These are phyloP conservation scores for Thelephora aurantiotincta DNA, from an alignment of 768 basidiomycete species.

Conservation along the genomic window DNA sequence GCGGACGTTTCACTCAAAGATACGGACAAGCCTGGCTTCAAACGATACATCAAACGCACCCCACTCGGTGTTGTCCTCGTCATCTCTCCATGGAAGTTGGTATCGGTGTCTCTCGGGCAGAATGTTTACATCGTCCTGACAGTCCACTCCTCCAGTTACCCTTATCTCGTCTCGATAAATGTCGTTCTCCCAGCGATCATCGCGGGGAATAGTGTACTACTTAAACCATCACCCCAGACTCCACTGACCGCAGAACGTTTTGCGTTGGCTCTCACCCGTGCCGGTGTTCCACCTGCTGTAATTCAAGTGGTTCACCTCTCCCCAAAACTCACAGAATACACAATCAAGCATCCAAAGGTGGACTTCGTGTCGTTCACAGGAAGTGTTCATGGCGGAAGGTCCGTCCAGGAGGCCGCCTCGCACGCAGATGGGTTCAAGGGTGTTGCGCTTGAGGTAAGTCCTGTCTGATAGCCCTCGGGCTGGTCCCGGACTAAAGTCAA, in stretches of 20 bases:
- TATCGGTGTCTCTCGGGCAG: background rate
- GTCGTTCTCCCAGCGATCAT: constrained; percentile 84
- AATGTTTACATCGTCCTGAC: background rate
- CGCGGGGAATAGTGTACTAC: constrained; percentile 78
- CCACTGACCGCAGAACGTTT: constrained; percentile 81
- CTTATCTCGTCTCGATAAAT: constrained; percentile 84
- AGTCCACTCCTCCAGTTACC: constrained; percentile 38
- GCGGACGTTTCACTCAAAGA: constrained; percentile 61
- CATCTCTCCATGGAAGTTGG: constrained; percentile 88
- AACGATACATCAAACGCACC: constrained; percentile 66
- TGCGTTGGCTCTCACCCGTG: constrained; percentile 46
- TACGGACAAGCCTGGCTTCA: constrained; percentile 74
- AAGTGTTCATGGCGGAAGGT: constrained; percentile 61
- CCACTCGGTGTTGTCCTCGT: constrained; percentile 83
- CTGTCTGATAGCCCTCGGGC: background rate
- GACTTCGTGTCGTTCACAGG: constrained; percentile 90
- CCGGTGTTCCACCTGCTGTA: constrained; percentile 66
- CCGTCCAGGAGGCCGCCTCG: constrained; percentile 60
- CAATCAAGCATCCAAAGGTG: constrained; percentile 50
- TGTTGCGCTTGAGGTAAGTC: constrained; percentile 64
- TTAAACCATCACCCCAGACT: constrained; percentile 96
- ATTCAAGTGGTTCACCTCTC: constrained; percentile 69
- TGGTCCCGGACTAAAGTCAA: constrained; percentile 1
- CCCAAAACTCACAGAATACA: constrained; percentile 40
- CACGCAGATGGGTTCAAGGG: constrained; percentile 66